A percentile compares a stretch with the other conserved stretches of the same genome.
These are phyloP conservation scores for Neobulgaria alba DNA, from an alignment of 2,329 filamentous ascomycete species.

Conservation along the genomic window DNA sequence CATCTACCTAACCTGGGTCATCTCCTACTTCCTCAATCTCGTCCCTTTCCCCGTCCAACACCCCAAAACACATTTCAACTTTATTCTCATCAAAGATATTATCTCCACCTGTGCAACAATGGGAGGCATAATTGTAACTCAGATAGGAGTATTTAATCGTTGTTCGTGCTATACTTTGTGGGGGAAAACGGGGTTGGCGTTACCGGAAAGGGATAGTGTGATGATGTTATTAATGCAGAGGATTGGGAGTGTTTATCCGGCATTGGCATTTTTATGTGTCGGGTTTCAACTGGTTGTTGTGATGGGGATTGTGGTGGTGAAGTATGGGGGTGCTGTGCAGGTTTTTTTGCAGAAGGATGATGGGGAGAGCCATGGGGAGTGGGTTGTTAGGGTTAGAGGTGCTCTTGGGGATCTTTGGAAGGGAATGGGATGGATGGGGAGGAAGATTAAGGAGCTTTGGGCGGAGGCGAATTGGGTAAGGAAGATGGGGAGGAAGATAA, in stretches of 20 bases:
- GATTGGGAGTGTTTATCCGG: constrained; percentile 4
- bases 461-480: too few species aligned
- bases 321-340: constrained; percentile 4
- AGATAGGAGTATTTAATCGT: constrained; percentile 8
- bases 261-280: constrained; percentile 5
- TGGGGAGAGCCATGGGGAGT: constrained; percentile 1
- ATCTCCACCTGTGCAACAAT: constrained; percentile 1
- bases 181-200: constrained; percentile 3
- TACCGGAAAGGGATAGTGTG: constrained; percentile 1
- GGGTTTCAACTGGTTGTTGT: constrained; percentile 2
- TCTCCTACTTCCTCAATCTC: background rate
- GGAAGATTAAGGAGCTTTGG: too few species aligned
- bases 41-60: background rate
- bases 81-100: constrained; percentile 3
- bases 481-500: too few species aligned
- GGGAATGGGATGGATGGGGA: too few species aligned
- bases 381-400: background rate
- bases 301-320: background rate
- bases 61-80: background rate
- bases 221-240: background rate
- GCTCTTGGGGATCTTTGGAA: background rate
- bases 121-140: constrained; percentile 2
- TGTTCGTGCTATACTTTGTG: constrained; percentile 6
- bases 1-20: constrained; percentile 1
- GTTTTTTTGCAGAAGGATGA: constrained; percentile 5